A percentile compares a stretch with the other conserved stretches of the same genome.
phyloP scores from a whole-genome alignment of 2,329 filamentous ascomycete genomes.

The Paracoccidioides brasiliensis region DNA sequence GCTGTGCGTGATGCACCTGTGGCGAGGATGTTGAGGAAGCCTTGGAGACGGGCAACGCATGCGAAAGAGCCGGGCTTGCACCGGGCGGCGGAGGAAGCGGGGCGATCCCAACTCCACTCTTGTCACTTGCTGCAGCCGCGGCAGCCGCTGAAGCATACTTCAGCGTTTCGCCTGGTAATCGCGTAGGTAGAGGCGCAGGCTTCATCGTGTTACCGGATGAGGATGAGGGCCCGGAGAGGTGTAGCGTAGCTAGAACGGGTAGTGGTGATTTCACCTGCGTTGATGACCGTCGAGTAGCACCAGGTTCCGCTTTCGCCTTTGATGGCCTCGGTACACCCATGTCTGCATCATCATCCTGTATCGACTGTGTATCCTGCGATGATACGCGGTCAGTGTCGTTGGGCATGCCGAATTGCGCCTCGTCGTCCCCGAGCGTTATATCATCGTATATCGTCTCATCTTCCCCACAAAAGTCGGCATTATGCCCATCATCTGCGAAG shows the following conservation, averaged over 20 bases:
- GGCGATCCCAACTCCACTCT: conserved; percentile 77
- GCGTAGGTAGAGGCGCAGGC: conserved; percentile 71
- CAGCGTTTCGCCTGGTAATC: conserved; percentile 75
- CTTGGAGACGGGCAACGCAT: conserved; percentile 38
- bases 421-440: conserved; percentile 80
- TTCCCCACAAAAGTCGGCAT: conserved; percentile 72
- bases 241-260: conserved; percentile 81
- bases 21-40: conserved; percentile 48
- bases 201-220: conserved; percentile 62
- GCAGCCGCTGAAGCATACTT: conserved; percentile 97
- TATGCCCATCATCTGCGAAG: conserved; percentile 82
- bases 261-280: conserved; percentile 86
- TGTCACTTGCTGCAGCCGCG: conserved; percentile 80
- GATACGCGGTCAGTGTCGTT: conserved; percentile 74
- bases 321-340: conserved; percentile 11
- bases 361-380: conserved; percentile 88
- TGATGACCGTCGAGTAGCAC: conserved; percentile 58
- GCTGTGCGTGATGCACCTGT: conserved; percentile 36
- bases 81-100: conserved; percentile 84
- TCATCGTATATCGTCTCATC: conserved; percentile 95
- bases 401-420: conserved; percentile 70
- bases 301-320: conserved; percentile 57
- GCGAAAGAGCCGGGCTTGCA: conserved; percentile 37
- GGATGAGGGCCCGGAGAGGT: conserved; percentile 41
- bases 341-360: conserved; percentile 59